phyloP scores from a whole-genome alignment of 2,329 filamentous ascomycete genomes.

The Graphilbum fragrans region DNA sequence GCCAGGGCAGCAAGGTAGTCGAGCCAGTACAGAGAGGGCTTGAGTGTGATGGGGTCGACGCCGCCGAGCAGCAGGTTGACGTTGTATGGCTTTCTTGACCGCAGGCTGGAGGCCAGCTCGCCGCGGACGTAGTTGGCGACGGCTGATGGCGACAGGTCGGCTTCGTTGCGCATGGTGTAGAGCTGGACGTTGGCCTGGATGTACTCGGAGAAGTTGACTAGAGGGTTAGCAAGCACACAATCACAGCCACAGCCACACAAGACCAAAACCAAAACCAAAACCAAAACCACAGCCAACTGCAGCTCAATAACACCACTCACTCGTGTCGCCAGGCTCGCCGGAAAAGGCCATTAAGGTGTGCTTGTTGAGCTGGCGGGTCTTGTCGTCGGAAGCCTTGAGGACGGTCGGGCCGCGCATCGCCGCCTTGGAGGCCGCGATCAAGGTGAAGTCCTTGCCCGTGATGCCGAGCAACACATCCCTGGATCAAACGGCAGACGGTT shows the following conservation, averaged over 20 bases:
- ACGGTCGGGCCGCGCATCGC: constrained; percentile 96
- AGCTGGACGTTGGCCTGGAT: constrained; percentile 97
- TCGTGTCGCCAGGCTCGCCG: constrained; percentile 90
- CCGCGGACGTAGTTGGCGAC: constrained; percentile 88
- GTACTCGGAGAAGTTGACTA: constrained; percentile 98
- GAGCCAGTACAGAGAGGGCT: constrained; percentile 91
- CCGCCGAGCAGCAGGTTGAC: constrained; percentile 94
- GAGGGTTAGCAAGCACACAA: not conserved
- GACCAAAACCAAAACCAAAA: not conserved
- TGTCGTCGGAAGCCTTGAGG: constrained; percentile 91
- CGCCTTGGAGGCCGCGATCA: constrained; percentile 95
- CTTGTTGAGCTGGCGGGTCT: constrained; percentile 86
- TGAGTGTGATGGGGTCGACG: constrained; percentile 80
- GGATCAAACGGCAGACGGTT: constrained; percentile 6
- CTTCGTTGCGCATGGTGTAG: constrained; percentile 96
- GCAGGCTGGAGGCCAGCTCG: constrained; percentile 81
- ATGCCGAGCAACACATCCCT: constrained; percentile 98
- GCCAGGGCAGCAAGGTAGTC: constrained; percentile 90
- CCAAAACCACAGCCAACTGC: not conserved
- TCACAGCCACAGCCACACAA: not conserved
- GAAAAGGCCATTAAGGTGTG: constrained; percentile 92
- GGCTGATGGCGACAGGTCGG: constrained; percentile 78
- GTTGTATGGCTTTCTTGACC: constrained; percentile 88
- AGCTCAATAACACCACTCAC: constrained; percentile 27
- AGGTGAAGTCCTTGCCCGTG: constrained; percentile 97